Evolutionary conservation across 2,329 filamentous ascomycete genomes (phyloP).

Genomic region (Aspergillus pseudoterreus): DNA sequence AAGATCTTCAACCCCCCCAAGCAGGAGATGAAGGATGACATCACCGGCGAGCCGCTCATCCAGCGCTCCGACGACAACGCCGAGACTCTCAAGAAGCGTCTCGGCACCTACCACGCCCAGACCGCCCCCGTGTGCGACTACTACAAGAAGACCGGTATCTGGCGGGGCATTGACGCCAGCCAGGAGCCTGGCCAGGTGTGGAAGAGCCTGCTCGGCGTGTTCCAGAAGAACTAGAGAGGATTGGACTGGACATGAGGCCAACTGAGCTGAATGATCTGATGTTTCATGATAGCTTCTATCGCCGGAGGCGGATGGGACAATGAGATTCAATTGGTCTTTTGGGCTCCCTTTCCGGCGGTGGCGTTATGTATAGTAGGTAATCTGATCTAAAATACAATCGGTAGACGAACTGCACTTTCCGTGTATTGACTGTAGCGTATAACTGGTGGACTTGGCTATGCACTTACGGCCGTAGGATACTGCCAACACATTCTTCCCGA

Average conservation of each 20-base stretch:
- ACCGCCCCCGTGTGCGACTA: constrained; percentile 89
- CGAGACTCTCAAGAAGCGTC: constrained; percentile 89
- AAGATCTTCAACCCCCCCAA: constrained; percentile 98
- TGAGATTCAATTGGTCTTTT: background rate
- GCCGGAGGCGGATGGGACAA: background rate
- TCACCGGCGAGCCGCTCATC: constrained; percentile 93
- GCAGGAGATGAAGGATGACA: constrained; percentile 87
- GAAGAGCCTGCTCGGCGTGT: constrained; percentile 84
- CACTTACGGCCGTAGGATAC: no score
- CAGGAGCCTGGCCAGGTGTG: constrained; percentile 95
- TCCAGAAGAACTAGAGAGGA: constrained; percentile 55
- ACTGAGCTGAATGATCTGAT: background rate
- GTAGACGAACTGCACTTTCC: constrained; percentile 2
- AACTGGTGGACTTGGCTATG: no score
- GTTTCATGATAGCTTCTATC: background rate
- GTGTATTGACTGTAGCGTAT: no score
- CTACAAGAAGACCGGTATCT: constrained; percentile 97
- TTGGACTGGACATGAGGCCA: background rate
- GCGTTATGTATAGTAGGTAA: constrained; percentile 32
- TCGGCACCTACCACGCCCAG: constrained; percentile 90
- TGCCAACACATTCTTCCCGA: no score
- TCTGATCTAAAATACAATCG: constrained; percentile 6
- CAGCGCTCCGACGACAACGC: constrained; percentile 97
- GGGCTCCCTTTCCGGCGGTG: constrained; percentile 5
- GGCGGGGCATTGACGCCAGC: constrained; percentile 91